phyloP scores from a whole-genome alignment of 1,139 yeast species.

The Geotrichum klebahnii region DNA sequence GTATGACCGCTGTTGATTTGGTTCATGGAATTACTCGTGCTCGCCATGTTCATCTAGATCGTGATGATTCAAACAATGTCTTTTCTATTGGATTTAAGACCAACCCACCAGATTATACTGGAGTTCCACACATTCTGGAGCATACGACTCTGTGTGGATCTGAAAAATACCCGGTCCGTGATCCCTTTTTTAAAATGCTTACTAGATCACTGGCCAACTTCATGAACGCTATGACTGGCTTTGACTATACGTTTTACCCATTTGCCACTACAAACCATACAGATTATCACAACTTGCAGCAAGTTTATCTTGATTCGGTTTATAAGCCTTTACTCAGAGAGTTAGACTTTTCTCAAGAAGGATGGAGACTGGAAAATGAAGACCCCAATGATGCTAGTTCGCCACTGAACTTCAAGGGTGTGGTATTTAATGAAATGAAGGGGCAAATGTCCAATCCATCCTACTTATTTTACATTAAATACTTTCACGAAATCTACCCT shows the following conservation, averaged over 20 bases:
- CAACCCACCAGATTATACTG: slow-evolving; percentile 87
- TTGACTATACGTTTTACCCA: slow-evolving; percentile 91
- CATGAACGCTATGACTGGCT: slow-evolving; percentile 99
- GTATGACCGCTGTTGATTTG: slow-evolving; percentile 71
- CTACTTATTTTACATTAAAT: slow-evolving; percentile 77
- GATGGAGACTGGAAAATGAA: slow-evolving; percentile 91
- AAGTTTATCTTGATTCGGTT: slow-evolving; percentile 84
- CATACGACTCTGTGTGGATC: slow-evolving; percentile 96
- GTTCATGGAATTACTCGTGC: slow-evolving; percentile 68
- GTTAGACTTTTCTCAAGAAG: slow-evolving; percentile 90
- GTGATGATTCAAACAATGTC: slow-evolving; percentile 70
- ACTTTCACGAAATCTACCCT: slow-evolving; percentile 81
- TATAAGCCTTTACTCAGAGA: slow-evolving; percentile 72
- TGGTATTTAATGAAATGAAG: slow-evolving; percentile 96
- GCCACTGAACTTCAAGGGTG: slow-evolving; percentile 81
- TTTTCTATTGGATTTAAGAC: slow-evolving; percentile 90
- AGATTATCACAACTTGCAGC: slow-evolving; percentile 80
- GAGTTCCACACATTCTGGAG: slow-evolving; percentile 92
- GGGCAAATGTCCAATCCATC: slow-evolving; percentile 92
- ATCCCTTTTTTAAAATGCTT: slow-evolving; percentile 95
- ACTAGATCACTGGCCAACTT: slow-evolving; percentile 83
- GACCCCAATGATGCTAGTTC: slow-evolving; percentile 51
- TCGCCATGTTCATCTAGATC: slow-evolving; percentile 77
- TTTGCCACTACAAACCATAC: slow-evolving; percentile 86
- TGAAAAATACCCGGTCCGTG: slow-evolving; percentile 82